These are phyloP conservation scores for Naegleria gruberi DNA, from an alignment of 208 protist genomes.

Conservation along the genomic window DNA sequence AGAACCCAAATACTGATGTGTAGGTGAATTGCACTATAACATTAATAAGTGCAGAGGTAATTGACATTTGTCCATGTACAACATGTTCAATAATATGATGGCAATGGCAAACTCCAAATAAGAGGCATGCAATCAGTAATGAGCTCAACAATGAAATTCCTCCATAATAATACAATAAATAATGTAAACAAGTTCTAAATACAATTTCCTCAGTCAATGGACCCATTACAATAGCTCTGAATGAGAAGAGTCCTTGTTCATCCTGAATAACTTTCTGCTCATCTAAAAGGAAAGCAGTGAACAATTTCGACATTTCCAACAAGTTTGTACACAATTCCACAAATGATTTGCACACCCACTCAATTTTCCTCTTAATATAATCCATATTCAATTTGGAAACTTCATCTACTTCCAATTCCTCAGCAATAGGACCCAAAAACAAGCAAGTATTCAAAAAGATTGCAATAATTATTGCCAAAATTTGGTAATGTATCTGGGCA, in stretches of 20 bases:
- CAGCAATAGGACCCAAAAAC: conserved; percentile 7
- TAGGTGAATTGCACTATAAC: background rate
- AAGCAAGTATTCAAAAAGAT: background rate
- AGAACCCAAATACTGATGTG: background rate
- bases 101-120: conserved; percentile 8
- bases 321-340: background rate
- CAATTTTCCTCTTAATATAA: too few relatives aligned
- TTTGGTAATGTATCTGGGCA: background rate
- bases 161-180: background rate
- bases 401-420: background rate
- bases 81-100: conserved; percentile 12
- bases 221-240: background rate
- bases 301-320: background rate
- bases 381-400: background rate
- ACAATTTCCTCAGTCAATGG: conserved; percentile 5
- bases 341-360: too few relatives aligned
- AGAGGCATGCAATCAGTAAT: too few relatives aligned
- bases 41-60: background rate
- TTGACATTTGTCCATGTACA: background rate
- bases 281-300: background rate
- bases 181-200: background rate
- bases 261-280: background rate
- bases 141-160: background rate
- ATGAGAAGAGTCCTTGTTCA: background rate
- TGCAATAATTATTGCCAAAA: background rate